A percentile compares a stretch with the other conserved stretches of the same genome.
Evolutionary conservation across 352 stramenopile genomes (phyloP).

Genomic region (Phytophthora litchii): DNA sequence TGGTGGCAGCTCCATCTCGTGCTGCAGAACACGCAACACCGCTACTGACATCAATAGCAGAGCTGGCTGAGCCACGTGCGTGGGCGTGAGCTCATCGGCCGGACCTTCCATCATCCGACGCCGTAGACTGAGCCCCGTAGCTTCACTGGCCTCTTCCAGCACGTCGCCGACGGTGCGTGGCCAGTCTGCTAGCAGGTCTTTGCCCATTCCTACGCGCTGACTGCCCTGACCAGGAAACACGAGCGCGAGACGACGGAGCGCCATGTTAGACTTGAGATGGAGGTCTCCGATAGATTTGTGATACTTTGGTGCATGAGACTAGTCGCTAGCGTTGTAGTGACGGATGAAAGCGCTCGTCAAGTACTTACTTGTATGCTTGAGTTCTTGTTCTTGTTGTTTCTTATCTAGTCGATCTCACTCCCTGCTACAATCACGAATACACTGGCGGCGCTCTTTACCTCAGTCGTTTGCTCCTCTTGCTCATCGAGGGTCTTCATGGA

Average conservation of each 20-base stretch:
- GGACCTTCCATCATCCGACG: slow-evolving; percentile 67
- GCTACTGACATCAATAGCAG: slow-evolving; percentile 83
- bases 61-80: slow-evolving; percentile 76
- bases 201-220: slow-evolving; percentile 80
- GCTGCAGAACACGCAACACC: slow-evolving; percentile 72
- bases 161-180: slow-evolving; percentile 53
- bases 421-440: slow-evolving; percentile 14
- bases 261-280: slow-evolving; percentile 28
- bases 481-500: no score
- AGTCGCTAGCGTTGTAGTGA: neutral
- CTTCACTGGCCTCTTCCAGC: slow-evolving; percentile 83
- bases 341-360: no score
- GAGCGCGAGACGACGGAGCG: slow-evolving; percentile 54
- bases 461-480: no score
- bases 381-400: slow-evolving; percentile 21
- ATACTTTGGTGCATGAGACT: slow-evolving; percentile 15
- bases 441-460: neutral
- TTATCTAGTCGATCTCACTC: slow-evolving; percentile 16
- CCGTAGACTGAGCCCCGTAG: slow-evolving; percentile 58
- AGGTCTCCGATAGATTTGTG: slow-evolving; percentile 19
- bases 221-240: slow-evolving; percentile 88
- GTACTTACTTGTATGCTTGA: no score
- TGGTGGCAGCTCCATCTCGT: slow-evolving; percentile 53
- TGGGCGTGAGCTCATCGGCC: slow-evolving; percentile 68
- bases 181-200: slow-evolving; percentile 79